phyloP scores from a whole-genome alignment of 176 grass and related monocot genomes.

The Leersia perrieri region DNA sequence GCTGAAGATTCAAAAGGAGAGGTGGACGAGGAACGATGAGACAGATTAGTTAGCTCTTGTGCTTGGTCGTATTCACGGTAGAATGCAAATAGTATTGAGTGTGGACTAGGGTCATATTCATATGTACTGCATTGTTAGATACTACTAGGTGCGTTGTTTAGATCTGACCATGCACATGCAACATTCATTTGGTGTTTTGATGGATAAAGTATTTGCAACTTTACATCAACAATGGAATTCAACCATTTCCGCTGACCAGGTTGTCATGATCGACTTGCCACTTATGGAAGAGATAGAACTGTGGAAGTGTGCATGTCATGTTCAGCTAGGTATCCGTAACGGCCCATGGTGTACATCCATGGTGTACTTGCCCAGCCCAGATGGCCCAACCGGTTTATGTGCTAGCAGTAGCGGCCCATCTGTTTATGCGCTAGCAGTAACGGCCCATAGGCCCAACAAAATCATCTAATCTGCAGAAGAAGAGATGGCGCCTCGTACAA shows the following conservation, averaged over 20 bases:
- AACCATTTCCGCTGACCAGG: background rate
- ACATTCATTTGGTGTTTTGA: no score
- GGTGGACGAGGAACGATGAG: conserved; percentile 15
- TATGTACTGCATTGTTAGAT: background rate
- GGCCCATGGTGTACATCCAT: no score
- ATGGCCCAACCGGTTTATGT: background rate
- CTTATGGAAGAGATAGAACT: no score
- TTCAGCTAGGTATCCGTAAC: no score
- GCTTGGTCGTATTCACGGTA: background rate
- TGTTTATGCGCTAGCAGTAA: background rate
- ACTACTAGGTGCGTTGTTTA: background rate
- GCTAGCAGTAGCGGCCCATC: background rate
- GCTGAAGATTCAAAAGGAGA: conserved; percentile 35
- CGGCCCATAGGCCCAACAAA: background rate
- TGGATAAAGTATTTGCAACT: background rate
- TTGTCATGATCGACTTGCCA: no score
- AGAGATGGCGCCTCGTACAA: background rate
- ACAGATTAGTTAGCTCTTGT: background rate
- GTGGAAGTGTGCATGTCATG: no score
- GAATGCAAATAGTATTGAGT: background rate
- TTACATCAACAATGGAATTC: no score
- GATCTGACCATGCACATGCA: background rate
- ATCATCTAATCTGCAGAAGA: background rate
- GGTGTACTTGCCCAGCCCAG: background rate
- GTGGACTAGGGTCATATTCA: background rate